Evolutionary conservation across 805 yeast species (phyloP).

Genomic region (Phaffomyces thermotolerans): DNA sequence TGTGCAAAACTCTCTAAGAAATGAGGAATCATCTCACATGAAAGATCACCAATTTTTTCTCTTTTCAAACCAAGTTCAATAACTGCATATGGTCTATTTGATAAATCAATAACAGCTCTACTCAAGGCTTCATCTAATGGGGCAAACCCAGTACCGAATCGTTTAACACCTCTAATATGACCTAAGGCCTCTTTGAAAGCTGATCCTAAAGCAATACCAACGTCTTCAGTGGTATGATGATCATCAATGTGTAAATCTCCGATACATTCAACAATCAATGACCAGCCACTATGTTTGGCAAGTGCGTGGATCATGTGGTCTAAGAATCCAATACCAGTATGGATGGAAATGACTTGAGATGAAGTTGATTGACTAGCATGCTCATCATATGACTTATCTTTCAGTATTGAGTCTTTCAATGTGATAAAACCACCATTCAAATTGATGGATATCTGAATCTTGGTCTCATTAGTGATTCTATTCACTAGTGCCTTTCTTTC

Average conservation of each 20-base stretch:
- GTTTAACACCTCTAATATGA: constrained; percentile 78
- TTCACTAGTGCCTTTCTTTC: constrained; percentile 29
- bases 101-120: constrained; percentile 92
- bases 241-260: constrained; percentile 97
- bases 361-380: constrained; percentile 67
- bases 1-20: constrained; percentile 91
- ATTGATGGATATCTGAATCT: constrained; percentile 76
- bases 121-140: constrained; percentile 95
- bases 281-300: constrained; percentile 97
- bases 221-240: constrained; percentile 95
- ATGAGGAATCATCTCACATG: constrained; percentile 98
- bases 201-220: constrained; percentile 83
- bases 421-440: constrained; percentile 80
- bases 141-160: constrained; percentile 91
- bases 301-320: constrained; percentile 98
- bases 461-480: constrained; percentile 88
- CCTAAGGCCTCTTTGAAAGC: constrained; percentile 91
- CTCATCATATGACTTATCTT: constrained; percentile 27
- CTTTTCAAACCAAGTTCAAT: constrained; percentile 84
- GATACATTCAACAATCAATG: constrained; percentile 76
- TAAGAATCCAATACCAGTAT: constrained; percentile 90
- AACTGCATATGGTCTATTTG: constrained; percentile 89
- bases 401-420: constrained; percentile 52
- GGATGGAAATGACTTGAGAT: constrained; percentile 68
- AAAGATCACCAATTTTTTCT: constrained; percentile 87